Percentiles rank a stretch among this genome's conserved stretches.
phyloP scores from a whole-genome alignment of 2,329 filamentous ascomycete genomes.

The Aspergillus transmontanensis region DNA sequence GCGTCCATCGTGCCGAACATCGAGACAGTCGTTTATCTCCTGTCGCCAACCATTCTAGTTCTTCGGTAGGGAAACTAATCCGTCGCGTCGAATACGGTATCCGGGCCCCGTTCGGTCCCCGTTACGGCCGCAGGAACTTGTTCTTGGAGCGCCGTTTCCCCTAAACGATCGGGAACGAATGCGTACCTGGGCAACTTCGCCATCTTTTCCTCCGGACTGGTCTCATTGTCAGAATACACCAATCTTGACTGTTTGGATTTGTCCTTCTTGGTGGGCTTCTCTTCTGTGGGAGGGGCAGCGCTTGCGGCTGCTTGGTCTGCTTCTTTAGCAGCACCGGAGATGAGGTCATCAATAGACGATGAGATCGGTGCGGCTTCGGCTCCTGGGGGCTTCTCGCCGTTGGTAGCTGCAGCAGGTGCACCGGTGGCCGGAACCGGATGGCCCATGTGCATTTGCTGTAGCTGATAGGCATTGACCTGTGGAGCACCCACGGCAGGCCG shows the following conservation, averaged over 20 bases:
- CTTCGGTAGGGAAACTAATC: constrained; percentile 24
- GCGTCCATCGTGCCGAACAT: constrained; percentile 1
- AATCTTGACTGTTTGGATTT: constrained; percentile 68
- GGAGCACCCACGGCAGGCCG: constrained; percentile 61
- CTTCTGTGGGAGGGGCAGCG: constrained; percentile 44
- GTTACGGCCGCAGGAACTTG: constrained; percentile 37
- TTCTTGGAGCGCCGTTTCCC: constrained; percentile 39
- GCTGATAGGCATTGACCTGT: constrained; percentile 54
- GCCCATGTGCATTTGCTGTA: constrained; percentile 61
- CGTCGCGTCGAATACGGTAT: constrained; percentile 37
- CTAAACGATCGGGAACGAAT: constrained; percentile 55
- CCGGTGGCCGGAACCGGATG: constrained; percentile 38
- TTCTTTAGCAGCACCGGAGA: constrained; percentile 51
- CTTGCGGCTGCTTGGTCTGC: constrained; percentile 43
- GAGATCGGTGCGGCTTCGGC: constrained; percentile 31
- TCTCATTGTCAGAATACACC: constrained; percentile 77
- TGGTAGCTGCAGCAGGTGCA: constrained; percentile 27
- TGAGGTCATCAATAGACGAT: constrained; percentile 55
- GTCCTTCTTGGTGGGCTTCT: constrained; percentile 70
- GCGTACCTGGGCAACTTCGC: constrained; percentile 75
- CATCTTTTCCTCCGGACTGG: constrained; percentile 90
- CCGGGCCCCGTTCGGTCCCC: constrained; percentile 36
- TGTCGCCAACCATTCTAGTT: constrained; percentile 8
- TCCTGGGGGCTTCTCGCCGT: constrained; percentile 30
- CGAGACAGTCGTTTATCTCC: not conserved